phyloP scores from a whole-genome alignment of 306 rosid species.

The Sicyos edulis region DNA sequence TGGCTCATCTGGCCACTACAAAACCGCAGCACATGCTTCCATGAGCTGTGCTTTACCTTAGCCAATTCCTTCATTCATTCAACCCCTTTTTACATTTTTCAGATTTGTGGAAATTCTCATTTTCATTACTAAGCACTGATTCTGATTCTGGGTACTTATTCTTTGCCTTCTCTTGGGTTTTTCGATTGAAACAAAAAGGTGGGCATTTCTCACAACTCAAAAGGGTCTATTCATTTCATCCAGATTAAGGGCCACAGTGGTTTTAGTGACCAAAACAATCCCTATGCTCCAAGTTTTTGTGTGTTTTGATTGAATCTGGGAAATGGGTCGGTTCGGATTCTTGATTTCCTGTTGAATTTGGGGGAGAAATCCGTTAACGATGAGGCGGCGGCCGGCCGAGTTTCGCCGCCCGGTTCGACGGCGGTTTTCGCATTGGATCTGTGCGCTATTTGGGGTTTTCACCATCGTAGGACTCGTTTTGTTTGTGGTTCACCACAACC shows the following conservation, averaged over 20 bases:
- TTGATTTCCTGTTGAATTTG: conserved; percentile 36
- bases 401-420: conserved; percentile 94
- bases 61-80: background rate
- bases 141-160: conserved; percentile 7
- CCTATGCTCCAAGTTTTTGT: conserved; percentile 12
- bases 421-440: conserved; percentile 89
- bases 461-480: conserved; percentile 53
- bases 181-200: conserved; percentile 6
- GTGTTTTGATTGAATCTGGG: conserved; percentile 29
- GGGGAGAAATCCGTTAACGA: conserved; percentile 41
- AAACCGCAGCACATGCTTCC: conserved; percentile 25
- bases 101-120: background rate
- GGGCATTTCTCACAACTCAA: conserved; percentile 5
- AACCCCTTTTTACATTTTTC: background rate
- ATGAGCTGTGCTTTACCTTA: conserved; percentile 15
- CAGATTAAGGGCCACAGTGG: background rate
- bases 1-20: conserved; percentile 18
- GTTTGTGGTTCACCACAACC: conserved; percentile 73
- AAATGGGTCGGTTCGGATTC: conserved; percentile 25
- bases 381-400: conserved; percentile 98
- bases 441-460: conserved; percentile 64
- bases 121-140: too few relatives aligned
- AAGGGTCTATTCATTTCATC: conserved; percentile 10
- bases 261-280: conserved; percentile 18
- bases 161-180: conserved; percentile 17